phyloP scores from a whole-genome alignment of 345 rosid species.

The Boechera retrofracta region DNA sequence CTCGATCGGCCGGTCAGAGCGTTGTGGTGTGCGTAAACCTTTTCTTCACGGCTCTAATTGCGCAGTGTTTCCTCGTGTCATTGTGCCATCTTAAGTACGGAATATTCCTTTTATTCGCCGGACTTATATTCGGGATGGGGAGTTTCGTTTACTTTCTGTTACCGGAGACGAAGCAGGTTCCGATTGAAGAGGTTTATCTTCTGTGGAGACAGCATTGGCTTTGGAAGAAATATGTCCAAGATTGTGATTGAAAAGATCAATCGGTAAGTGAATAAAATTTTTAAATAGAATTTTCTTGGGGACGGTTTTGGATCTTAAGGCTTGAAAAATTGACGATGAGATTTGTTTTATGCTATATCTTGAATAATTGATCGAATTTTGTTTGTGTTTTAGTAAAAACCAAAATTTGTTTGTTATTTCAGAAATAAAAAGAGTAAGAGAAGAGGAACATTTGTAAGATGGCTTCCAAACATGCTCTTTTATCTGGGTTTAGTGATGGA shows the following conservation, averaged over 20 bases:
- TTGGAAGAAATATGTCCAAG: constrained; percentile 70
- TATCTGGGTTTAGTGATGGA: too few relatives aligned
- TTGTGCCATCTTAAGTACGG: constrained; percentile 76
- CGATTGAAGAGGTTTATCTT: constrained; percentile 81
- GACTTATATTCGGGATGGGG: constrained; percentile 69
- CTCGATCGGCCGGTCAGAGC: constrained; percentile 93
- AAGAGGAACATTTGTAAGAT: neutral
- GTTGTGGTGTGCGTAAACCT: constrained; percentile 82
- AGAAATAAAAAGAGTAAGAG: neutral
- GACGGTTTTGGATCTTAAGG: constrained; percentile 3
- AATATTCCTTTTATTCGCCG: constrained; percentile 76
- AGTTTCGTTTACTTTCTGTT: constrained; percentile 73
- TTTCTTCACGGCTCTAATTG: constrained; percentile 80
- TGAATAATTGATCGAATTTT: neutral
- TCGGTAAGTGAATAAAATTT: neutral
- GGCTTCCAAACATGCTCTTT: too few relatives aligned
- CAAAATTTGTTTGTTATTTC: neutral
- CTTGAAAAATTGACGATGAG: neutral
- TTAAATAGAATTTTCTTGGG: too few relatives aligned
- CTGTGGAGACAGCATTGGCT: constrained; percentile 76
- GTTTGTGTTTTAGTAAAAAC: neutral
- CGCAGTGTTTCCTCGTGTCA: constrained; percentile 76
- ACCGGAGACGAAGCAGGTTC: constrained; percentile 92
- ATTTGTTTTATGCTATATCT: neutral
- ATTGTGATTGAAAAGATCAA: constrained; percentile 2